phyloP scores from a whole-genome alignment of 225 moss, liverwort and hornwort species.

The Marchantia polymorpha region DNA sequence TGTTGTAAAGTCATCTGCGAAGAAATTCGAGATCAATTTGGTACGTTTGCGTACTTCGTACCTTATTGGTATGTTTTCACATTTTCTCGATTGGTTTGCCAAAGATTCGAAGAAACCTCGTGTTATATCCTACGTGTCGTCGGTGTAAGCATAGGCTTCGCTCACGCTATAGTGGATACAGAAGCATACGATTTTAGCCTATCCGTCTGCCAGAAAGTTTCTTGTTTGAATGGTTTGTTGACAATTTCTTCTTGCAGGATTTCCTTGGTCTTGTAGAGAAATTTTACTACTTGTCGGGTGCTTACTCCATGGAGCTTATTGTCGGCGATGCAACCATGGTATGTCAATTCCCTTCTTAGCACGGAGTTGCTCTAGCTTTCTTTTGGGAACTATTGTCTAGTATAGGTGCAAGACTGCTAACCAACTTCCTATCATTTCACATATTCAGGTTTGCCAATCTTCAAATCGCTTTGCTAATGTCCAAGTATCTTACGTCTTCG shows the following conservation, averaged over 20 bases:
- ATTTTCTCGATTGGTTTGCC: too few relatives aligned
- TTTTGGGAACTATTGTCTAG: too few relatives aligned
- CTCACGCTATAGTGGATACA: background rate
- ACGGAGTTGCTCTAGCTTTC: too few relatives aligned
- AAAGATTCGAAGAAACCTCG: too few relatives aligned
- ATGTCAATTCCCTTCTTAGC: background rate
- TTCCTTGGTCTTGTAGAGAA: constrained; percentile 74
- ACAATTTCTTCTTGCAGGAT: constrained; percentile 40
- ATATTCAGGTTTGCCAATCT: too few relatives aligned
- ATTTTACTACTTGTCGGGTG: constrained; percentile 74
- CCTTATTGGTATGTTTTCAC: background rate
- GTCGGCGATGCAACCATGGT: constrained; percentile 82
- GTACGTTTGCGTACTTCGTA: constrained; percentile 19
- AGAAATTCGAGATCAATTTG: constrained; percentile 58
- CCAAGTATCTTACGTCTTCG: too few relatives aligned
- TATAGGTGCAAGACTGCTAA: too few relatives aligned
- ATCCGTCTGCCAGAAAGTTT: too few relatives aligned
- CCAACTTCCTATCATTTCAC: too few relatives aligned
- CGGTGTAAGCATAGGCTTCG: background rate
- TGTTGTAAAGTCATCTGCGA: constrained; percentile 44
- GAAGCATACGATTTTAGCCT: background rate
- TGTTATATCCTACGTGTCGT: background rate
- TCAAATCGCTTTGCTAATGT: too few relatives aligned
- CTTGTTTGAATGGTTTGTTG: too few relatives aligned
- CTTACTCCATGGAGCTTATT: constrained; percentile 57